Evolutionary conservation across 2,329 filamentous ascomycete species (phyloP).

Genomic region (Lachnellula suecica): DNA sequence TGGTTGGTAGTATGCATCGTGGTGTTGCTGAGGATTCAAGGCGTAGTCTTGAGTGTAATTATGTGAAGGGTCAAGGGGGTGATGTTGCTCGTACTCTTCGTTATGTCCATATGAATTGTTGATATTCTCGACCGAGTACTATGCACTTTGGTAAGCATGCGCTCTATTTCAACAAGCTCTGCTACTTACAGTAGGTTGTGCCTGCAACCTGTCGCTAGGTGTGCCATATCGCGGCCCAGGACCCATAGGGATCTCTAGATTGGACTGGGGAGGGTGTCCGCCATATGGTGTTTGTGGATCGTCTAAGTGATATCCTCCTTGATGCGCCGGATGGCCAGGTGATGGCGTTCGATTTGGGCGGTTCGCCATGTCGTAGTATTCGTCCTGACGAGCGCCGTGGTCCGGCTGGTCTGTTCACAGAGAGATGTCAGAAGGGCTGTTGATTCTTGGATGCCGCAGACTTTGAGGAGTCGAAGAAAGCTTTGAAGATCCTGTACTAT

Average conservation of each 20-base stretch:
- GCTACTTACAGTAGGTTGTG: constrained; percentile 77
- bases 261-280: constrained; percentile 37
- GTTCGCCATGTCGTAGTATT: constrained; percentile 63
- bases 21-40: constrained; percentile 80
- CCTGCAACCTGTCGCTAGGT: constrained; percentile 73
- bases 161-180: neutral
- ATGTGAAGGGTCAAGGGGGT: constrained; percentile 44
- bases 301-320: constrained; percentile 78
- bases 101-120: constrained; percentile 61
- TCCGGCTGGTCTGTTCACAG: constrained; percentile 24
- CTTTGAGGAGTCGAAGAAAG: constrained; percentile 8
- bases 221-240: constrained; percentile 48
- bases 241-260: constrained; percentile 69
- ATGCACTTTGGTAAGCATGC: constrained; percentile 16
- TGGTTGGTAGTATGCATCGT: constrained; percentile 82
- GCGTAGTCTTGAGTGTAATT: constrained; percentile 66
- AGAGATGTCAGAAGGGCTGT: constrained; percentile 23
- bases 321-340: constrained; percentile 69
- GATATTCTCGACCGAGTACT: constrained; percentile 73
- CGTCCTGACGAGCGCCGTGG: constrained; percentile 45
- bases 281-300: constrained; percentile 50
- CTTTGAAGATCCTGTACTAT: constrained; percentile 21
- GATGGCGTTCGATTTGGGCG: constrained; percentile 67
- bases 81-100: constrained; percentile 55
- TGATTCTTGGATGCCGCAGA: constrained; percentile 14